phyloP scores from a whole-genome alignment of 164 flowering plant genomes.

The Umbellularia californica region DNA sequence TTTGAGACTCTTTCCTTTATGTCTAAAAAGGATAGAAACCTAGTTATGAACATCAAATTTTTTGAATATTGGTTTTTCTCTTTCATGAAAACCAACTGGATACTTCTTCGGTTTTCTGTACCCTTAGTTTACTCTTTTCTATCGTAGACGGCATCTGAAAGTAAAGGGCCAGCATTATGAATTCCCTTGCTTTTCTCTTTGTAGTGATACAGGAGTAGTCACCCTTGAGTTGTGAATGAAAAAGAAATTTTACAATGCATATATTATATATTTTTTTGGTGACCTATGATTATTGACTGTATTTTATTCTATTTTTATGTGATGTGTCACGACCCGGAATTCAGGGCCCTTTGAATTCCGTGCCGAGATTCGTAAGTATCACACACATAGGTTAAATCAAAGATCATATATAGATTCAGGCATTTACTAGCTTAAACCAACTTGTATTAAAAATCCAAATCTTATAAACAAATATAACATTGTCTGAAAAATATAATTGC shows the following conservation, averaged over 20 bases:
- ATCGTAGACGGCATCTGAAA: not conserved
- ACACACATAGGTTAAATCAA: too few relatives aligned
- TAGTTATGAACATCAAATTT: too few relatives aligned
- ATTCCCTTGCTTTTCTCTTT: not conserved
- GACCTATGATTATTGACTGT: not conserved
- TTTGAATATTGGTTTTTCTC: not conserved
- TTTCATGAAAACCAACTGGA: not conserved
- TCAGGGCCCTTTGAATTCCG: too few relatives aligned
- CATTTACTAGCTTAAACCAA: too few relatives aligned
- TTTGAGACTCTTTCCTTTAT: not conserved
- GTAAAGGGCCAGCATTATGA: not conserved
- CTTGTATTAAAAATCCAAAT: too few relatives aligned
- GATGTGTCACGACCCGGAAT: too few relatives aligned
- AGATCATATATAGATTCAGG: too few relatives aligned
- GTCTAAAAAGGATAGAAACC: not conserved
- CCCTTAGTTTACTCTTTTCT: too few relatives aligned
- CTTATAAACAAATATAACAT: too few relatives aligned
- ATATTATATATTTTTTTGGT: not conserved
- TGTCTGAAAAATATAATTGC: too few relatives aligned
- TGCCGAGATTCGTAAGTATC: too few relatives aligned
- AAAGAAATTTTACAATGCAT: not conserved
- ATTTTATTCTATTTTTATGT: not conserved
- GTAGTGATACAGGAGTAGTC: not conserved
- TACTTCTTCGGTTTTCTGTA: not conserved
- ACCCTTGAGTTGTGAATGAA: not conserved